Conservation (phyloP, 306 rosid species). For the Cicer chorassanicum region DNA sequence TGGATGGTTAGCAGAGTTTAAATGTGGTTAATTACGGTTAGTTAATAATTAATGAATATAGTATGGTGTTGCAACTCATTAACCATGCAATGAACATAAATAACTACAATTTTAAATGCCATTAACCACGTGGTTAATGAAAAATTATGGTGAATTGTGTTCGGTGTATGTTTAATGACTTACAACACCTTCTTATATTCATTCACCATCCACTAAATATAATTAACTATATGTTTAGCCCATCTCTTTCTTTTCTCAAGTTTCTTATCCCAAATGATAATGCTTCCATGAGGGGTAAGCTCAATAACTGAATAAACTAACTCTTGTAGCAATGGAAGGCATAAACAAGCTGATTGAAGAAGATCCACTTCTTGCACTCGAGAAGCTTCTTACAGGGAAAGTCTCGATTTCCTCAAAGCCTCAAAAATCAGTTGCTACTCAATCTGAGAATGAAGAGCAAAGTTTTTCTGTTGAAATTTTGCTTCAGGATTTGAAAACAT, state of each 20-base stretch:
- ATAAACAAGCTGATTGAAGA: not conserved
- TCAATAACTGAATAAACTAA: not conserved
- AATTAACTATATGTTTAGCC: no score
- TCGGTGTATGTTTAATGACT: no score
- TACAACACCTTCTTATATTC: no score
- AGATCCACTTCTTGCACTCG: constrained; percentile 1
- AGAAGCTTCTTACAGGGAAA: constrained; percentile 8
- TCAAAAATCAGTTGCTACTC: not conserved
- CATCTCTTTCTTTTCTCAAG: not conserved
- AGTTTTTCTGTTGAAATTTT: not conserved
- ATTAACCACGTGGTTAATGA: no score
- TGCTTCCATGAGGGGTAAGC: not conserved
- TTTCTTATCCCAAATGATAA: not conserved
- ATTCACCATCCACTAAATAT: no score
- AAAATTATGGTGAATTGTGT: no score
- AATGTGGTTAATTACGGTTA: no score
- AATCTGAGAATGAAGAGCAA: not conserved
- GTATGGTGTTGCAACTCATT: no score
- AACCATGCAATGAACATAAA: no score
- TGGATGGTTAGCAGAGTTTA: no score
- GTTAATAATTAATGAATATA: no score
- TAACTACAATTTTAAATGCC: no score
- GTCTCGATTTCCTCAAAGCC: not conserved
- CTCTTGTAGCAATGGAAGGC: not conserved
- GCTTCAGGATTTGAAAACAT: not conserved